Evolutionary conservation across 2,329 filamentous ascomycete species (phyloP).

Genomic region (Pseudonectria buxi): DNA sequence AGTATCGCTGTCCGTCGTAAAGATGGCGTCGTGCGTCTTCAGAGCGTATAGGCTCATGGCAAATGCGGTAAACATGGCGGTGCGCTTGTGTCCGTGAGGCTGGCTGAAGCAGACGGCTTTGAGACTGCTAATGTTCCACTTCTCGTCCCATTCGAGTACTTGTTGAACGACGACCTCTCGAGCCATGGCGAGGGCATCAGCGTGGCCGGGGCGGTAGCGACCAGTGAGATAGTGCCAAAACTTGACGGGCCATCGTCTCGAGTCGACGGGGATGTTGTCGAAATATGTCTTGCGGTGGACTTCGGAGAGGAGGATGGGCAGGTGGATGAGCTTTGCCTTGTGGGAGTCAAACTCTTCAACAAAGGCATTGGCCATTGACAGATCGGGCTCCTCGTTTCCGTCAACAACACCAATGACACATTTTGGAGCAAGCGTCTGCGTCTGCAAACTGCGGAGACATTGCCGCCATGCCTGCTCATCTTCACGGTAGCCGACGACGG

Average conservation of each 20-base stretch:
- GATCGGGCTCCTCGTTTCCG: slow-evolving; percentile 8
- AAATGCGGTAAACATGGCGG: slow-evolving; percentile 10
- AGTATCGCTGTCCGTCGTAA: slow-evolving; percentile 9
- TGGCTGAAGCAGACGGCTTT: no score
- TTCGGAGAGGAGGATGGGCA: slow-evolving; percentile 9
- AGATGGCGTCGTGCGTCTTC: slow-evolving; percentile 6
- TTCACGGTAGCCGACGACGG: slow-evolving; percentile 10
- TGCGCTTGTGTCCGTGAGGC: slow-evolving; percentile 1
- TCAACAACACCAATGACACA: slow-evolving; percentile 10
- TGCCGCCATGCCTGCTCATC: slow-evolving; percentile 9
- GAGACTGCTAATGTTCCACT: slow-evolving; percentile 10
- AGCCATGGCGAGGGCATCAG: slow-evolving; percentile 1
- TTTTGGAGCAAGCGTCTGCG: slow-evolving; percentile 6
- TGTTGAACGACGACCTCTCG: slow-evolving; percentile 4
- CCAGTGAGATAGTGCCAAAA: slow-evolving; percentile 7
- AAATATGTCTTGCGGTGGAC: slow-evolving; percentile 7
- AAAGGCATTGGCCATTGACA: slow-evolving; percentile 8
- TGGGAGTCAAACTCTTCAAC: slow-evolving; percentile 6
- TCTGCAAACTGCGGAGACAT: slow-evolving; percentile 8
- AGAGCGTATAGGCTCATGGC: slow-evolving; percentile 7
- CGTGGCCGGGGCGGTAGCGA: slow-evolving; percentile 5
- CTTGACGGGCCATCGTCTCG: slow-evolving; percentile 1
- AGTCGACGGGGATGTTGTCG: slow-evolving; percentile 4
- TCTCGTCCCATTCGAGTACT: slow-evolving; percentile 6
- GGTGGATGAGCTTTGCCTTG: slow-evolving; percentile 7